Base-by-base conservation (phyloP, 192 early-diverging fungal genomes). In the Allomyces macrogynus region DNA sequence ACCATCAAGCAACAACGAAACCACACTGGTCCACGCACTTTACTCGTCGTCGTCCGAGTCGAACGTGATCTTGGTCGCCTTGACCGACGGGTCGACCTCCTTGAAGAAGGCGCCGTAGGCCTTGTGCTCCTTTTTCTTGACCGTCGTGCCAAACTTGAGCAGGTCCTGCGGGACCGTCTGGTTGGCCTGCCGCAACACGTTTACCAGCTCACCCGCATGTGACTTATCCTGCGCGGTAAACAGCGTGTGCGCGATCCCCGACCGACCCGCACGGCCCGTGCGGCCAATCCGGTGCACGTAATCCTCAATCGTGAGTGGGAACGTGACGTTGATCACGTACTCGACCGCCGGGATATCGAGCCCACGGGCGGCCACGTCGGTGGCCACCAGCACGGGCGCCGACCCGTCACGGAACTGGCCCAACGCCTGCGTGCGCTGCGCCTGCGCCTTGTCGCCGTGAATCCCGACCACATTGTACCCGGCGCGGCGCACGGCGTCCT, bases 381-480 rank as follows among this genome's bases (percentile, higher is more conserved):
- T 99, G 10, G 95, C 95, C 71, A 99, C 90, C 82, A 99, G 86
- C 65, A 98, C 87, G 22, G 91, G 92, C 43, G 78, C 83, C 60
- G 77, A 79, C 65, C 93, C 91, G 43, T 76, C 69, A 73, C 91
- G 89, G 84, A 99, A 99, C 74, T 95, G 86, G 61, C 78, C 76
- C 68, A 99, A 82, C 8, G 92, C 93, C 91, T 90, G 92, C 75
- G 97, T 93, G 73, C 95, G 92, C 72, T 97, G 92, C 43, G 78
- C 83, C 78, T 99, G 95, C 42, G 82, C 85, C 75, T 95, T 97
- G 78, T 95, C 93, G 66, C 93, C 93, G 69, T 98, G 95, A 75
- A 98, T 95, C 57, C 90, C 93, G 62, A 94, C 73, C 0, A 91
- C 93, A 18, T 87, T 83, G 78, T 86, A 99, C 11, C 91, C 90